These are phyloP conservation scores for Leucoagaricus sp. DNA, from an alignment of 1,284 basidiomycete species.

Conservation along the genomic window DNA sequence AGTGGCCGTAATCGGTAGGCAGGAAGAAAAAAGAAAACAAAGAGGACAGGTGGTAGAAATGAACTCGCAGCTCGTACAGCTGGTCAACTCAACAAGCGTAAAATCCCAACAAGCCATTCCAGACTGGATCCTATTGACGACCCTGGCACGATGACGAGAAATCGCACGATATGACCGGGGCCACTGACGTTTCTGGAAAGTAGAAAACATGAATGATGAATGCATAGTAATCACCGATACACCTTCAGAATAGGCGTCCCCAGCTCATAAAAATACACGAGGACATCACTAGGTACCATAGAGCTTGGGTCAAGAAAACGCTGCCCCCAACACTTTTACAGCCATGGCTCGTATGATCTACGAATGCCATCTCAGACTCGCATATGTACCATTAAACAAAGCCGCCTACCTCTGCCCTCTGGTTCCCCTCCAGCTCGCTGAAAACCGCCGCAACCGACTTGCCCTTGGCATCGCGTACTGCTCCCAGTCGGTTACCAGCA, in stretches of 20 bases:
- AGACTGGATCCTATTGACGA: background rate
- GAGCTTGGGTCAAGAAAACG: constrained; percentile 31
- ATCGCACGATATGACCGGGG: background rate
- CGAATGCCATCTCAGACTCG: background rate
- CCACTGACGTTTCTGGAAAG: too few relatives aligned
- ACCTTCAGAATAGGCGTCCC: background rate
- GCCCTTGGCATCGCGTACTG: constrained; percentile 89
- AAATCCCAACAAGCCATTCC: too few relatives aligned
- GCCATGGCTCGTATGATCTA: constrained; percentile 89
- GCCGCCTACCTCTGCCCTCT: constrained; percentile 82
- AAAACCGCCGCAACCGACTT: constrained; percentile 94
- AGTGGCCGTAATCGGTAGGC: too few relatives aligned
- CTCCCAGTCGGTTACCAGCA: constrained; percentile 85
- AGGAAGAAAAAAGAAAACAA: too few relatives aligned
- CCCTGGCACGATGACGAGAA: background rate
- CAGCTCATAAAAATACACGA: background rate
- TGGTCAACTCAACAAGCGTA: background rate
- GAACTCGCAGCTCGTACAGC: background rate
- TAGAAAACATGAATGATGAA: too few relatives aligned
- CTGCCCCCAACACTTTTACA: constrained; percentile 84
- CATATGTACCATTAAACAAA: too few relatives aligned
- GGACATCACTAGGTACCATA: background rate
- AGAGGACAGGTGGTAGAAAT: background rate
- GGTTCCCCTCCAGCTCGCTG: constrained; percentile 68
- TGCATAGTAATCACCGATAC: too few relatives aligned